Conservation (phyloP, 1,284 basidiomycete genomes). For the Malassezia brasiliensis region DNA sequence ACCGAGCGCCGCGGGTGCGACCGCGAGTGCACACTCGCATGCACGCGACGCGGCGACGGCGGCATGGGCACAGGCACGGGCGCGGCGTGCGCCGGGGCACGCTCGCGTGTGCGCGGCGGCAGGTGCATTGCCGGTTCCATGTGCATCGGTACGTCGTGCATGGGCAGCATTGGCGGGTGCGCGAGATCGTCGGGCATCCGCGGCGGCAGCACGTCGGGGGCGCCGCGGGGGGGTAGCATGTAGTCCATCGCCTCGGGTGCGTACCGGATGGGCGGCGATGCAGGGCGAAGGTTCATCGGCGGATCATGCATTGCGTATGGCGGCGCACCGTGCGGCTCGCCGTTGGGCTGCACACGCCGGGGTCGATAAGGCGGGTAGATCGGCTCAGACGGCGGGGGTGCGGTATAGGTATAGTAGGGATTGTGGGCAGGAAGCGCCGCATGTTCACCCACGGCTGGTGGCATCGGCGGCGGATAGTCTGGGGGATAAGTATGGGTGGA, state of each 20-base stretch:
- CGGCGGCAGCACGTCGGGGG: constrained; percentile 1
- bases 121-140: background rate
- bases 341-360: background rate
- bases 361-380: background rate
- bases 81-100: background rate
- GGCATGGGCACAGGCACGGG: background rate
- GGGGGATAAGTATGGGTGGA: background rate
- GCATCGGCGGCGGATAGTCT: constrained; percentile 8
- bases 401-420: background rate
- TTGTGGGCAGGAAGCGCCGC: background rate
- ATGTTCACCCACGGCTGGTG: background rate
- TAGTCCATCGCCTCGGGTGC: constrained; percentile 12
- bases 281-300: background rate
- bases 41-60: background rate
- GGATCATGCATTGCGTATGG: background rate
- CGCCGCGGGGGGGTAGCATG: background rate
- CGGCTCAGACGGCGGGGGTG: background rate
- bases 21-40: background rate
- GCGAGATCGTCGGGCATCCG: constrained; percentile 4
- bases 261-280: constrained; percentile 5
- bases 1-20: background rate
- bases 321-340: background rate
- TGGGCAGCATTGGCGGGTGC: background rate
- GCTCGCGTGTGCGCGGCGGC: background rate
- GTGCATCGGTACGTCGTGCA: constrained; percentile 1